Evolutionary conservation across 305 asterid species (phyloP).

Genomic region (Fraxinus angustifolia): DNA sequence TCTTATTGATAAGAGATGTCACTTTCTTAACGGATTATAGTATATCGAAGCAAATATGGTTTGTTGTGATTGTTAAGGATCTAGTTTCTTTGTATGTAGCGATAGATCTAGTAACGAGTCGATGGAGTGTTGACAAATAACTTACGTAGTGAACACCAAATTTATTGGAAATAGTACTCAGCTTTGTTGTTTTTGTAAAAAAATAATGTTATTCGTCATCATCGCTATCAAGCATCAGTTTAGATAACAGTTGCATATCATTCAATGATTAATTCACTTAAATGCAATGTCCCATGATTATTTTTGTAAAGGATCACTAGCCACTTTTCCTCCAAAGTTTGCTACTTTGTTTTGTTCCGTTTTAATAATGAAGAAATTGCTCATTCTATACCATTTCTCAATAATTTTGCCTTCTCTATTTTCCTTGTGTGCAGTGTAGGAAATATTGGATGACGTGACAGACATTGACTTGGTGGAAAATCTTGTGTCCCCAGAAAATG

Average conservation of each 20-base stretch:
- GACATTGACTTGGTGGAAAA: slow-evolving; percentile 87
- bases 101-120: neutral
- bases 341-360: neutral
- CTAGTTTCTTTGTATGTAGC: neutral
- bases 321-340: neutral
- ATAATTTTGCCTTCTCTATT: neutral
- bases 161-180: neutral
- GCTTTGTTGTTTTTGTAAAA: neutral
- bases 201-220: too few relatives aligned
- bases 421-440: slow-evolving; percentile 41
- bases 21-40: neutral
- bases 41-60: neutral
- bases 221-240: too few relatives aligned
- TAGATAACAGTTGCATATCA: too few relatives aligned
- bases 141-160: neutral
- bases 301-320: neutral
- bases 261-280: too few relatives aligned
- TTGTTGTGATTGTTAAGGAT: neutral
- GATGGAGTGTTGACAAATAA: neutral
- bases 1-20: neutral
- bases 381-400: neutral
- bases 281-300: too few relatives aligned
- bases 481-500: slow-evolving; percentile 83
- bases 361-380: neutral
- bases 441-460: slow-evolving; percentile 80